phyloP scores from a whole-genome alignment of 306 rosid species.

The Vigna reflexopilosa region DNA sequence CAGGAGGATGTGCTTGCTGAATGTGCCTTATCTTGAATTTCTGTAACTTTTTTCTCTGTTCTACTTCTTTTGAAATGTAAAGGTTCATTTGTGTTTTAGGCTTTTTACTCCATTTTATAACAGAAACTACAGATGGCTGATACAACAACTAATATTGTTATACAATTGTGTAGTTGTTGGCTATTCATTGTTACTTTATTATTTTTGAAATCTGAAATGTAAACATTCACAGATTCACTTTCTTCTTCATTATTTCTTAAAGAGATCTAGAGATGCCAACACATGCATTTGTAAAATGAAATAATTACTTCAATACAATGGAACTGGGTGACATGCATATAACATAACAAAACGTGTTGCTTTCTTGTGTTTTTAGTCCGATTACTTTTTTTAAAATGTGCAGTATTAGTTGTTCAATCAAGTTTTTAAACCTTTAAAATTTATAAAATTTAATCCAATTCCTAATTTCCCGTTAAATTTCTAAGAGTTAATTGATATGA shows the following conservation, averaged over 20 bases:
- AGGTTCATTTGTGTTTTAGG: constrained; percentile 5
- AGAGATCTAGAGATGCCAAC: constrained; percentile 1
- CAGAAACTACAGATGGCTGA: not conserved
- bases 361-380: too few species aligned
- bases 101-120: not conserved
- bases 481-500: too few species aligned
- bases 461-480: too few species aligned
- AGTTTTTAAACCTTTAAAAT: too few species aligned
- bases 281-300: not conserved
- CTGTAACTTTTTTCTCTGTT: not conserved
- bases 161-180: constrained; percentile 9
- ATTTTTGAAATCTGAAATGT: not conserved
- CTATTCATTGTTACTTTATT: constrained; percentile 23
- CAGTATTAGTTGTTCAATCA: too few species aligned
- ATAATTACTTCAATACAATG: too few species aligned
- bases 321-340: too few species aligned
- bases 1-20: constrained; percentile 56
- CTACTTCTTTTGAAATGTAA: not conserved
- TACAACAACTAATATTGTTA: not conserved
- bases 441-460: too few species aligned
- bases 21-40: constrained; percentile 39
- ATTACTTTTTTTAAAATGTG: too few species aligned
- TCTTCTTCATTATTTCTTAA: constrained; percentile 17
- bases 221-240: not conserved
- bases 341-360: too few species aligned